Evolutionary conservation across 2,329 filamentous ascomycete genomes (phyloP).

Genomic region (Torrubiella hemipterigena): DNA sequence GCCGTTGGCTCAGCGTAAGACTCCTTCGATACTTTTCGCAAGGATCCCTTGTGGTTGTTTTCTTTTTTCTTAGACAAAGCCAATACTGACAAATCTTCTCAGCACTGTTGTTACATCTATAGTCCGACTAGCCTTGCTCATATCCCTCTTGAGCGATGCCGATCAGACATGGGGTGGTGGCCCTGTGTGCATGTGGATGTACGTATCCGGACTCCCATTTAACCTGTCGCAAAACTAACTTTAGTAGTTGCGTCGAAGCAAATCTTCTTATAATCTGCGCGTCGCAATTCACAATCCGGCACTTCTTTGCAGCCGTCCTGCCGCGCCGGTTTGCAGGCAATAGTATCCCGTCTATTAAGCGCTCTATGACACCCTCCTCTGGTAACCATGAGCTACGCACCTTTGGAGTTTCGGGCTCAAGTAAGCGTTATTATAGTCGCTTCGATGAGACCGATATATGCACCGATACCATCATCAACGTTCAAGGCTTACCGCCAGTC

Average conservation of each 20-base stretch:
- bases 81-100: neutral
- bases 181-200: conserved; percentile 14
- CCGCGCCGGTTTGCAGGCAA: conserved; percentile 11
- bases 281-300: conserved; percentile 12
- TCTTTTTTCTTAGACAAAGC: neutral
- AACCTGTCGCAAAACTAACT: neutral
- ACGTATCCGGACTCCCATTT: conserved; percentile 3
- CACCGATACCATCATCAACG: conserved; percentile 1
- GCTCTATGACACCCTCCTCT: neutral
- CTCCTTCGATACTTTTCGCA: neutral
- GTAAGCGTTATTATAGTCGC: conserved; percentile 1
- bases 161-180: conserved; percentile 17
- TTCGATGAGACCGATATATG: conserved; percentile 2
- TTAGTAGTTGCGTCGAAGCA: conserved; percentile 18
- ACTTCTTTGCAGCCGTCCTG: conserved; percentile 16
- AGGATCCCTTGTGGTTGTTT: too few species aligned
- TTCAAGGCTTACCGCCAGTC: conserved; percentile 1
- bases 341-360: neutral
- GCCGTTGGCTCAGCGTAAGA: conserved; percentile 22
- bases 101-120: conserved; percentile 20
- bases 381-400: conserved; percentile 2
- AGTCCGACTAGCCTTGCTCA: conserved; percentile 14
- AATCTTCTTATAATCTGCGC: conserved; percentile 25
- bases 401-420: conserved; percentile 1
- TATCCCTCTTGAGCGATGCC: conserved; percentile 9